Conservation (phyloP, 2,329 filamentous ascomycete species). For the Claviceps digitariae region DNA sequence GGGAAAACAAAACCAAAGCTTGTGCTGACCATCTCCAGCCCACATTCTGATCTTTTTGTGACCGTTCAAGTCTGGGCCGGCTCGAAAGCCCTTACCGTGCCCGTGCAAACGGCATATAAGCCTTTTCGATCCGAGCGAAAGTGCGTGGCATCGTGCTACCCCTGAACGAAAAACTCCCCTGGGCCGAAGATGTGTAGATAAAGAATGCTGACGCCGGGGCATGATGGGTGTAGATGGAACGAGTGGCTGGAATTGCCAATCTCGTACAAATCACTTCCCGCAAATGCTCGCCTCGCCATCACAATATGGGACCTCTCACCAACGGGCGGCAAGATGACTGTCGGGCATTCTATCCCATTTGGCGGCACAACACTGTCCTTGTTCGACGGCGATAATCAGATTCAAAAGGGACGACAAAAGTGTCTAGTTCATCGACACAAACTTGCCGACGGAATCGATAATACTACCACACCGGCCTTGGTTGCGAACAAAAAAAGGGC, state of each 20-base stretch:
- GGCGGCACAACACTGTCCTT: constrained; percentile 83
- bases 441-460: constrained; percentile 72
- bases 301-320: constrained; percentile 93
- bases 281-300: constrained; percentile 74
- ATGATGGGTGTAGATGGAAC: constrained; percentile 55
- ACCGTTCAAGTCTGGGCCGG: constrained; percentile 91
- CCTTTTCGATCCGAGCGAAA: constrained; percentile 64
- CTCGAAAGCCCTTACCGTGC: constrained; percentile 86
- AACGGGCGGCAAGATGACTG: constrained; percentile 52
- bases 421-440: constrained; percentile 73
- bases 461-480: constrained; percentile 61
- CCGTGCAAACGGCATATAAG: constrained; percentile 86
- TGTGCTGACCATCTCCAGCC: constrained; percentile 31
- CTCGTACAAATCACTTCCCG: constrained; percentile 66
- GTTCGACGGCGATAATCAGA: constrained; percentile 85
- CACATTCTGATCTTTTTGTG: constrained; percentile 79
- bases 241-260: constrained; percentile 90
- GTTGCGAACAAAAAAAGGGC: constrained; percentile 41
- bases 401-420: constrained; percentile 86
- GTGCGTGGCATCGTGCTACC: constrained; percentile 19
- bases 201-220: neutral
- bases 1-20: no score
- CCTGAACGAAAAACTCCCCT: neutral
- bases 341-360: constrained; percentile 76
- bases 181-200: neutral